These are phyloP conservation scores for Teratosphaeria nubilosa DNA, from an alignment of 2,329 filamentous ascomycete genomes.

Conservation along the genomic window DNA sequence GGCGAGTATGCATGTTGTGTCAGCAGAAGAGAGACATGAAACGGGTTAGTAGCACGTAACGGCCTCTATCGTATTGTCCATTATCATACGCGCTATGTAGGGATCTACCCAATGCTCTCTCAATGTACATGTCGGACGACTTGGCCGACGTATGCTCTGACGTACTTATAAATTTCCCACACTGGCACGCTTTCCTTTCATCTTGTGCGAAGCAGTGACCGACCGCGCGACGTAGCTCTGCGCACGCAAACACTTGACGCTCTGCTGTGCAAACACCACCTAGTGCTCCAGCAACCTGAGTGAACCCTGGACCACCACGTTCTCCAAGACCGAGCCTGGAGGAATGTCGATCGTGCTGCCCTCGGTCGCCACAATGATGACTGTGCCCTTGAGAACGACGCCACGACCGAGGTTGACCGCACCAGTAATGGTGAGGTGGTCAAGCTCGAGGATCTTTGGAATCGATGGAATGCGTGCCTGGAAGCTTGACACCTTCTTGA, in stretches of 20 bases:
- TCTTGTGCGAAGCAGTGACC: background rate
- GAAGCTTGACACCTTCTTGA: constrained; percentile 99
- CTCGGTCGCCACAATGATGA: constrained; percentile 97
- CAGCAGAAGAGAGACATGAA: too few species aligned
- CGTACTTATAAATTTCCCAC: background rate
- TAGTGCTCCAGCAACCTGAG: constrained; percentile 64
- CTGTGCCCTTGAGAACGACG: constrained; percentile 92
- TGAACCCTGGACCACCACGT: constrained; percentile 97
- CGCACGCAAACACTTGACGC: background rate
- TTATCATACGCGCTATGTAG: background rate
- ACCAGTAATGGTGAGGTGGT: constrained; percentile 94
- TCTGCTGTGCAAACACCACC: constrained; percentile 3
- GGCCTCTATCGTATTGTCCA: background rate
- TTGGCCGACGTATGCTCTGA: background rate
- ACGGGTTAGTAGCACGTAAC: background rate
- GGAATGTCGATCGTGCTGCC: constrained; percentile 97
- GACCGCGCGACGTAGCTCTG: background rate
- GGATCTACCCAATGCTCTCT: background rate
- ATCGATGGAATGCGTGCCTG: constrained; percentile 79
- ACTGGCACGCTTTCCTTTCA: background rate
- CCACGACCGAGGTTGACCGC: constrained; percentile 93
- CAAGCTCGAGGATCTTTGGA: constrained; percentile 81
- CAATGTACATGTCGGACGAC: background rate
- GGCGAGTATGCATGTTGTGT: too few species aligned
- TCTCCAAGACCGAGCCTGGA: constrained; percentile 92